Conservation (phyloP, 2,329 filamentous ascomycete genomes). For the Xylariomycetidae sp. region DNA sequence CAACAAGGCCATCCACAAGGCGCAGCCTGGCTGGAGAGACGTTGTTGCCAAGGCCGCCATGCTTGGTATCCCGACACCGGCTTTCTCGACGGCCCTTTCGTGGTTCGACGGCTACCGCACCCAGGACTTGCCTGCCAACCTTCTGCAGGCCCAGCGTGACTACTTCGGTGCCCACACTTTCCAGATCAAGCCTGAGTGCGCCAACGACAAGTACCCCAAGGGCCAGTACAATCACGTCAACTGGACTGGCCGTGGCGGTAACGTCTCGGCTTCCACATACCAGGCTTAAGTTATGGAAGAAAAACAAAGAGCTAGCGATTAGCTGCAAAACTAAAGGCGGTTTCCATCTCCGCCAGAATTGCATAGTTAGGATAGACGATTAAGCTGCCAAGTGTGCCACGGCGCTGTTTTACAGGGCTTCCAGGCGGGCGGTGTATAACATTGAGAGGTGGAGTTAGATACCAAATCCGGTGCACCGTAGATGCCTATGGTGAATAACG, state of each 20-base stretch:
- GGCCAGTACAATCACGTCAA: constrained; percentile 96
- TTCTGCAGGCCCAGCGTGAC: constrained; percentile 97
- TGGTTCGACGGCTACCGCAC: constrained; percentile 99
- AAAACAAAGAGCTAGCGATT: constrained; percentile 4
- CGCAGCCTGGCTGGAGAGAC: constrained; percentile 87
- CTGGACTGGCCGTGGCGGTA: constrained; percentile 98
- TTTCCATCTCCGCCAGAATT: too few species aligned
- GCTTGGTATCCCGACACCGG: constrained; percentile 91
- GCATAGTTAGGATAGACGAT: too few species aligned
- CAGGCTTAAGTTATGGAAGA: constrained; percentile 60
- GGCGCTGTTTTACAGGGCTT: too few species aligned
- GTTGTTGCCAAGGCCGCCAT: constrained; percentile 87
- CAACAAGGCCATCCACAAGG: constrained; percentile 97
- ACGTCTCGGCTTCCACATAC: constrained; percentile 96
- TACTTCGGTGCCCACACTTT: constrained; percentile 98
- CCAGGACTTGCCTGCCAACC: constrained; percentile 94
- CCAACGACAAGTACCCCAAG: constrained; percentile 72
- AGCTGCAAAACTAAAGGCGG: too few species aligned
- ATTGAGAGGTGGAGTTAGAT: too few species aligned
- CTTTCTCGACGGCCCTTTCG: constrained; percentile 92
- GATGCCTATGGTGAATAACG: too few species aligned
- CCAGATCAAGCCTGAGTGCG: constrained; percentile 75
- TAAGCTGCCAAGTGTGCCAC: too few species aligned
- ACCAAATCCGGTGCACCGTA: too few species aligned
- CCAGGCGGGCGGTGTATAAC: too few species aligned